These are phyloP conservation scores for Dictyostelium capitatum DNA, from an alignment of 78 protist genomes.

Conservation along the genomic window DNA sequence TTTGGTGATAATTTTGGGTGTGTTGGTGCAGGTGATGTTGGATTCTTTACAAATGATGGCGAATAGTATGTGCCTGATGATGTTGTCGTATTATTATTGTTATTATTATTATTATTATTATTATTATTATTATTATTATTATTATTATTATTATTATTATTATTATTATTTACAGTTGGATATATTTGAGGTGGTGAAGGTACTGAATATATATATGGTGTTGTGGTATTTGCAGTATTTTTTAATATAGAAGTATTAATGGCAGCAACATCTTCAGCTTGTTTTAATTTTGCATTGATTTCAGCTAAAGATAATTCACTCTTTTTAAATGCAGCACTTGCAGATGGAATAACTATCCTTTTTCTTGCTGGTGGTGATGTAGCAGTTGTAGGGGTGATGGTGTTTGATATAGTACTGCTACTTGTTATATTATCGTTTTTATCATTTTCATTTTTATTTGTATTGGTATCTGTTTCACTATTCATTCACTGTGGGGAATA, in stretches of 20 bases:
- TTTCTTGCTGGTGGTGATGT: neutral
- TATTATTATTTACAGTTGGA: neutral
- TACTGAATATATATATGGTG: neutral
- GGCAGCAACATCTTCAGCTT: neutral
- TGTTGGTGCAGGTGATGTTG: neutral
- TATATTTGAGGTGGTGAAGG: neutral
- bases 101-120: neutral
- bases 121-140: neutral
- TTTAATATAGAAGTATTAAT: neutral
- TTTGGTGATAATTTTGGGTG: neutral
- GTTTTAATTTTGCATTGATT: neutral
- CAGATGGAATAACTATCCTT: constrained; percentile 18
- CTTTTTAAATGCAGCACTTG: neutral
- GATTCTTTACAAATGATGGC: constrained; percentile 7
- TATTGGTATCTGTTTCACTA: neutral
- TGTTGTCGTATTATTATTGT: neutral
- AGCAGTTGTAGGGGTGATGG: too few species aligned
- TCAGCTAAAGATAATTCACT: neutral
- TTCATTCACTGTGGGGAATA: too few species aligned
- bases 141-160: neutral
- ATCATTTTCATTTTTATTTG: neutral
- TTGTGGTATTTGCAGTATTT: neutral
- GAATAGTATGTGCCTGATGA: neutral
- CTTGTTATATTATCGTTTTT: neutral
- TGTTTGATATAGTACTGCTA: neutral